Evolutionary conservation across 2,329 filamentous ascomycete genomes (phyloP).

Genomic region (Pseudogymnoascus sp.): DNA sequence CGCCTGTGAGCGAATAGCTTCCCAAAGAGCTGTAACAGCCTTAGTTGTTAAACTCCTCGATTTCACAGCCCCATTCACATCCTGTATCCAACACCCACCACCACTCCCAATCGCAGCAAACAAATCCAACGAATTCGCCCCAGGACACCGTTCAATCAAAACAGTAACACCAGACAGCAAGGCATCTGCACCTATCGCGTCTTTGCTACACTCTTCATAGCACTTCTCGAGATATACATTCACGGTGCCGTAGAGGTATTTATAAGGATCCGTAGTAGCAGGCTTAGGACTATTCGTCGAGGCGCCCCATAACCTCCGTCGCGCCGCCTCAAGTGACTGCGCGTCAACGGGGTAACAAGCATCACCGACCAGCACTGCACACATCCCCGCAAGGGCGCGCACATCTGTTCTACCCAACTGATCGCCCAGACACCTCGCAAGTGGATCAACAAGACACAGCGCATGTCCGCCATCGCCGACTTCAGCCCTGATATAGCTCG

Average conservation of each 20-base stretch:
- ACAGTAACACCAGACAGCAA: constrained; percentile 38
- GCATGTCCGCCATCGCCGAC: constrained; percentile 60
- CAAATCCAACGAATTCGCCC: constrained; percentile 42
- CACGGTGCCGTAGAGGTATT: constrained; percentile 56
- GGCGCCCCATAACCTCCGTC: constrained; percentile 59
- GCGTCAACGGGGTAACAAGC: constrained; percentile 51
- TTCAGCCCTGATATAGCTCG: constrained; percentile 50
- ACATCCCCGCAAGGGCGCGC: constrained; percentile 21
- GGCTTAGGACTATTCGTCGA: constrained; percentile 34
- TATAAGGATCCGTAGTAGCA: constrained; percentile 49
- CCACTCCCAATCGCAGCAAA: constrained; percentile 55
- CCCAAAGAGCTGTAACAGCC: constrained; percentile 40
- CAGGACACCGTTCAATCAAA: constrained; percentile 33
- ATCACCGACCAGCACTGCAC: constrained; percentile 18
- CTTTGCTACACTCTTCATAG: constrained; percentile 41
- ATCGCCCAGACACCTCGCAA: constrained; percentile 46
- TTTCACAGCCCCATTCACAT: constrained; percentile 39
- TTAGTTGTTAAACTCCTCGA: constrained; percentile 31
- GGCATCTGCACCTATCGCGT: constrained; percentile 38
- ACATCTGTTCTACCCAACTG: constrained; percentile 22
- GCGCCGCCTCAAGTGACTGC: constrained; percentile 56
- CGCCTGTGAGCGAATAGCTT: constrained; percentile 33
- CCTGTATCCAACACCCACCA: constrained; percentile 55
- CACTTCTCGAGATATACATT: constrained; percentile 43
- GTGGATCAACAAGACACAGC: constrained; percentile 60